Base-by-base conservation (phyloP, 345 rosid genomes). In the Euphorbia pulcherrima region DNA sequence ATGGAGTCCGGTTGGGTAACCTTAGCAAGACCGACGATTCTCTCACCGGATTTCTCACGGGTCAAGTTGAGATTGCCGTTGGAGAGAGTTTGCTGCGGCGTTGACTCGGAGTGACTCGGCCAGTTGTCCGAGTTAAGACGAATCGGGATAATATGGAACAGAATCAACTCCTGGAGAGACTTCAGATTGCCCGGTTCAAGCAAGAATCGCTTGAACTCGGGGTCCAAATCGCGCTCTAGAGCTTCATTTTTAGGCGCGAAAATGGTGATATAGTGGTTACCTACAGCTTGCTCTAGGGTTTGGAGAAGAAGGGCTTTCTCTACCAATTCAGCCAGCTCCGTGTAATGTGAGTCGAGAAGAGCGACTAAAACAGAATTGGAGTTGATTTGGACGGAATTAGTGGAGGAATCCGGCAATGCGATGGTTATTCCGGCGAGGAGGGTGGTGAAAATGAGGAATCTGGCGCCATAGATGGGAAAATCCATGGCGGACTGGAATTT, bases 341-440 rank as follows among this genome's bases (percentile, higher is more conserved):
- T 90, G 77, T 90, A 93, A 81, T 85, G 97, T 47, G 98, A 93
- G 78, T 93, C 98, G 10, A 90, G 92, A 40, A 93, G 94, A 29
- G 97, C 97, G 1, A 93, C 96, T n/a, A 93, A 89, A 64, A 93
- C 88, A 0, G 97, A 93, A 72, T 90, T 93, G 1, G 98, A 93
- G 88, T 85, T 93, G 68, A 93, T 86, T 58, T 68, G 72, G 65
- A 24, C 46, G 1, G 69, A 65, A 52, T 48, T 33, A 3, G 30
- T 66, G 70, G 69, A 33, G 39, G 62, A 62, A 37, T 74, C 73
- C 50, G 68, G 68, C 65, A 37, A 71, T 70, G 75, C 78, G 21
- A 68, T 11, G 26, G 41, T 57, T 3, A 44, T 44, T 53, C 68
- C 60, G 60, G 69, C 56, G 52, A 69, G 30, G 57, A 60, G 51